Base-by-base conservation (phyloP, 805 yeast genomes). In the Lipomyces mesembrius region DNA sequence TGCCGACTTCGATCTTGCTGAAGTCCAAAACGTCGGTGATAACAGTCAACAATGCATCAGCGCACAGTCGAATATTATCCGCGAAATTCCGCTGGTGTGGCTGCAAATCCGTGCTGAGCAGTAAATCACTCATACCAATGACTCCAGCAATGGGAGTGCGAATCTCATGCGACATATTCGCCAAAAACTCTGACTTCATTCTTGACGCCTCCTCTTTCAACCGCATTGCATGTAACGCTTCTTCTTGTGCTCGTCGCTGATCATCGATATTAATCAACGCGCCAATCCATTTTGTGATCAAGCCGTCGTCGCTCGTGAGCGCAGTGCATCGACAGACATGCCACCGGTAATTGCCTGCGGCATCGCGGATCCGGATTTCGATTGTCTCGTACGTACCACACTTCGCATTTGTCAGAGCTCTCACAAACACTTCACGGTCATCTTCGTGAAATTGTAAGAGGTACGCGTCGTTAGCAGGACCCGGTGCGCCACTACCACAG, bases 121-220 rank as follows among this genome's bases (percentile, higher is more conserved):
- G 76, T 68, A 84, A 81, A 2, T 83, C 80, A 2, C 84, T 79
- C 73, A 84, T 83, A 20, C 84, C 82, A 64, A 83, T 76, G 39
- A 83, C 77, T 1, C 85, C 83, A 71, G 85, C 84, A 75, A 84
- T 84, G 0, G 87, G 87, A 1, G 87, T 84, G 60, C 87, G 76
- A 59, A 84, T 84, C 69, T 84, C 87, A 71, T 84, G 87, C 1
- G 87, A 84, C 87, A 84, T 84, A 68, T 84, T 84, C 7, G 82
- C 83, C 65, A 84, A 73, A 72, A 84, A 84, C 61, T 84, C 83
- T 3, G 87, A 84, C 75, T 83, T 84, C 72, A 69, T 65, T 49
- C 65, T 52, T 20, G 72, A 69, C 25, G 71, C 71, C 52, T 68
- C 71, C 43, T 69, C 71, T 49, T 69, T 67, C 29, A 66, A 25